Evolutionary conservation across 352 stramenopile species (phyloP), one percentile per base, ranked within the genome.

Genomic region (Aphanomyces cochlioides): DNA sequence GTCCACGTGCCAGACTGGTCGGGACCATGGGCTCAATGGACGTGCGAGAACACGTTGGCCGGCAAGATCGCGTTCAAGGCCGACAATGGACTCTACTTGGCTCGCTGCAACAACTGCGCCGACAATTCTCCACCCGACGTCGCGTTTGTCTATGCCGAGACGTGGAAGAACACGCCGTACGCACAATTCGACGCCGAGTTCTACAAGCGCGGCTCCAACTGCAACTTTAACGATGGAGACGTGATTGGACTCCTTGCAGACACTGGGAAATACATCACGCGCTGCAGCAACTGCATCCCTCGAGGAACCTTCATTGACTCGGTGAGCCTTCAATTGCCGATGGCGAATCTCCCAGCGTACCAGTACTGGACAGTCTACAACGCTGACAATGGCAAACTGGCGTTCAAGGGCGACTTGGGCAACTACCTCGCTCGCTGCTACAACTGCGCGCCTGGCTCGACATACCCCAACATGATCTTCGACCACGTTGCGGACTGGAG

Each of bases 371-470:
- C 10, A n/a, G 43, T 50, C 43, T 50, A n/a, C 43, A 50, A 50
- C 43, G 17, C 47, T 19, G 47, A 37, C 41, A 54, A 67, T 15
- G 60, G 60, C 60, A 67, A 67, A 21, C 15, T 67, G 3, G 60
- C 60, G 41, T n/a, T 50, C 43, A 12, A 50, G 17, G 43, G 10
- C 43, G 43, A 50, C 43, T n/a, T n/a, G 43, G 17, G 17, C 10
- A 12, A 50, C 10, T 50, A n/a, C 43, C 43, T 50, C 43, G 10
- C 43, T n/a, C 43, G 17, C 10, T 50, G 43, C 43, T n/a, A n/a
- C 17, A n/a, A n/a, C 43, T 50, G 43, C 17, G 43, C 43, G 10
- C 43, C 43, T 50, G 10, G 43, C 10, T 12, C 43, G 10, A 50
- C 43, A n/a, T 12, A n/a, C 43, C 43, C 43, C 43, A n/a, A 12